Evolutionary conservation across 441 rosid genomes (phyloP), one percentile per base, ranked within the genome.

Genomic region (Bruguiera hainesii): DNA sequence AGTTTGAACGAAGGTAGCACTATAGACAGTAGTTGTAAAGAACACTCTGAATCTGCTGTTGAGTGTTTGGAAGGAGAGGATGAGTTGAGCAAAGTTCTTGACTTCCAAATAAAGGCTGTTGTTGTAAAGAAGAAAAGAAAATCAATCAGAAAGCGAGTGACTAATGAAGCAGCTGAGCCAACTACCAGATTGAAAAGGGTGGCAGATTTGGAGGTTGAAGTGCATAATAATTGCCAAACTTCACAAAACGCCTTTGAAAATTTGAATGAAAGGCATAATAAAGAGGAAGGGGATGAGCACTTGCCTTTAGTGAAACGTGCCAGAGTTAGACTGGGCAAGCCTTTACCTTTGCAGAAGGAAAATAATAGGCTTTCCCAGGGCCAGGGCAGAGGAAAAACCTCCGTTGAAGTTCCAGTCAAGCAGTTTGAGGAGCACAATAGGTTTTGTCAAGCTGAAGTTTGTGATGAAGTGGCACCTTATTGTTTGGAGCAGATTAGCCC

Each of bases 231-330:
- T 63, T 58, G 69, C 71, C 79, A 75, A 73, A 74, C 64, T 73
- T 84, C 81, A 53, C 85, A 78, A 66, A 75, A 51, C 74, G 55
- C 76, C 65, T 63, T 69, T 78, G 83, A 73, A 68, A 77, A 69
- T 72, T 50, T 71, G 37, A 74, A 67, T 72, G 88, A 80, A 57
- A 80, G 73, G 64, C 73, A 73, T 67, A 75, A 71, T 28, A 89
- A 80, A 77, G 98, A 83, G 55, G 91, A 83, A 66, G 99, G 98
- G 35, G 99, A 96, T 77, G 92, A 90, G 76, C 99, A 96, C 78
- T 81, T 96, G 79, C 98, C 99, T 15, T 76, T 96, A 61, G 84
- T 90, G 71, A 93, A 96, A 77, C 89, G 98, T 70, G 99, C 99
- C 19, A 87, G 99, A 85, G 99, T 93, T 73, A 82, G 97, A 66